Conservation (phyloP, 2,329 filamentous ascomycete genomes). For the Clarireedia homoeocarpa region DNA sequence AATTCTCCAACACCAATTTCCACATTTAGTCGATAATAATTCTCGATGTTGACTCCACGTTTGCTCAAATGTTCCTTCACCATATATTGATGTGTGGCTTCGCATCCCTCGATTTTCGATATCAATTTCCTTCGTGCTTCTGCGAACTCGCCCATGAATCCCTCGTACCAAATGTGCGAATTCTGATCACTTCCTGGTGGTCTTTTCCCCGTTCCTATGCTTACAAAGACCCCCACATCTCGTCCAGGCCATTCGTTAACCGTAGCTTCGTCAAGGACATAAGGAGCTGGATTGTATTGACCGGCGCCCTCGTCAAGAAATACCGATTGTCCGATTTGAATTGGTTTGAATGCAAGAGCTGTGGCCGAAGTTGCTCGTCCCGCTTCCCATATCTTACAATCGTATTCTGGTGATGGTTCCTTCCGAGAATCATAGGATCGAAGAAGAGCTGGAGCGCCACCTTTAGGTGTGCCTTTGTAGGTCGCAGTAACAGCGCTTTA, state of each 20-base stretch:
- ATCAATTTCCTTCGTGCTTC: slow-evolving; percentile 82
- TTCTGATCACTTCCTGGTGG: slow-evolving; percentile 61
- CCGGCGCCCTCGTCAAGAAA: slow-evolving; percentile 92
- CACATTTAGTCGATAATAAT: slow-evolving; percentile 95
- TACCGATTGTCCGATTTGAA: slow-evolving; percentile 84
- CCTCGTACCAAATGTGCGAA: slow-evolving; percentile 83
- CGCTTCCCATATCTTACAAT: slow-evolving; percentile 95
- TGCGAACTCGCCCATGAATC: slow-evolving; percentile 84
- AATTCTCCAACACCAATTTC: slow-evolving; percentile 95
- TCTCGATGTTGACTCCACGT: slow-evolving; percentile 74
- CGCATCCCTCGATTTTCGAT: slow-evolving; percentile 89
- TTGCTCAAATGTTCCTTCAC: slow-evolving; percentile 66
- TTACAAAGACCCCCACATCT: slow-evolving; percentile 86
- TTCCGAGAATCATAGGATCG: slow-evolving; percentile 93
- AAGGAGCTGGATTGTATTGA: slow-evolving; percentile 83
- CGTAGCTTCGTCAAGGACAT: slow-evolving; percentile 80
- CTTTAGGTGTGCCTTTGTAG: slow-evolving; percentile 71
- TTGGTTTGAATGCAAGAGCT: slow-evolving; percentile 89
- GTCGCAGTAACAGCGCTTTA: slow-evolving; percentile 82
- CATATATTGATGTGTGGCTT: slow-evolving; percentile 85
- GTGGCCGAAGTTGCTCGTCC: slow-evolving; percentile 90
- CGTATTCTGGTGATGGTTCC: slow-evolving; percentile 82
- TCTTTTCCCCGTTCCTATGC: slow-evolving; percentile 87
- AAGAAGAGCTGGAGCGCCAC: slow-evolving; percentile 62
- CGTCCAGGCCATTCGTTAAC: slow-evolving; percentile 93